These are phyloP conservation scores for Russula olivacea DNA, from an alignment of 768 basidiomycete species.

Conservation along the genomic window DNA sequence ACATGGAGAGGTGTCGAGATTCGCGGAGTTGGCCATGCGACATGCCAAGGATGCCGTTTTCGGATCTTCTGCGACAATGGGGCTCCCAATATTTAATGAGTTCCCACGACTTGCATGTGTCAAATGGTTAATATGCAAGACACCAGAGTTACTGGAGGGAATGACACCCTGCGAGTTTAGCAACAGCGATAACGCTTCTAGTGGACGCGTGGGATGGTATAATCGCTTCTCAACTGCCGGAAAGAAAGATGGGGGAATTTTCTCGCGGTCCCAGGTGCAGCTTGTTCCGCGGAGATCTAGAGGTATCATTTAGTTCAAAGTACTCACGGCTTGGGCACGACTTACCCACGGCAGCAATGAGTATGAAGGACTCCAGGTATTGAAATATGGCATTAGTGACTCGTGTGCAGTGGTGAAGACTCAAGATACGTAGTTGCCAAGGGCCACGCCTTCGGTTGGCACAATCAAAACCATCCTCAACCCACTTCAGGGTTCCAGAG, in stretches of 20 bases:
- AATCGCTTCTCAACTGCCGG: slow-evolving; percentile 19
- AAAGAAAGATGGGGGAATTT: slow-evolving; percentile 15
- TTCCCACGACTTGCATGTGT: slow-evolving; percentile 5
- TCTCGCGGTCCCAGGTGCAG: slow-evolving; percentile 14
- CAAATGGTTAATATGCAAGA: slow-evolving; percentile 21
- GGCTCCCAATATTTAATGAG: background rate
- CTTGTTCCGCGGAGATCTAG: slow-evolving; percentile 25
- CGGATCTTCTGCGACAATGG: background rate
- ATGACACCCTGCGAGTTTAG: slow-evolving; percentile 3
- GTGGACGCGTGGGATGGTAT: slow-evolving; percentile 18
- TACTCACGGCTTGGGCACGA: background rate
- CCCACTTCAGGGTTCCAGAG: slow-evolving; percentile 41
- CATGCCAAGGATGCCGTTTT: background rate
- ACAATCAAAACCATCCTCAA: slow-evolving; percentile 31
- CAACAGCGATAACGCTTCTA: slow-evolving; percentile 18
- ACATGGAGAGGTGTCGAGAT: background rate
- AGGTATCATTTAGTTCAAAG: background rate
- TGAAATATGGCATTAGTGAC: slow-evolving; percentile 19
- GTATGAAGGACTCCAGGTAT: slow-evolving; percentile 17
- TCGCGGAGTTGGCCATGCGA: background rate
- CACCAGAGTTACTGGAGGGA: slow-evolving; percentile 15
- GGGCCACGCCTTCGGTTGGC: slow-evolving; percentile 25
- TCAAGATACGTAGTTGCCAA: slow-evolving; percentile 26
- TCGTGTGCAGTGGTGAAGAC: slow-evolving; percentile 20
- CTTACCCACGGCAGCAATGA: slow-evolving; percentile 25